Evolutionary conservation across 768 basidiomycete genomes (phyloP).

Genomic region (Lentinula sp.): DNA sequence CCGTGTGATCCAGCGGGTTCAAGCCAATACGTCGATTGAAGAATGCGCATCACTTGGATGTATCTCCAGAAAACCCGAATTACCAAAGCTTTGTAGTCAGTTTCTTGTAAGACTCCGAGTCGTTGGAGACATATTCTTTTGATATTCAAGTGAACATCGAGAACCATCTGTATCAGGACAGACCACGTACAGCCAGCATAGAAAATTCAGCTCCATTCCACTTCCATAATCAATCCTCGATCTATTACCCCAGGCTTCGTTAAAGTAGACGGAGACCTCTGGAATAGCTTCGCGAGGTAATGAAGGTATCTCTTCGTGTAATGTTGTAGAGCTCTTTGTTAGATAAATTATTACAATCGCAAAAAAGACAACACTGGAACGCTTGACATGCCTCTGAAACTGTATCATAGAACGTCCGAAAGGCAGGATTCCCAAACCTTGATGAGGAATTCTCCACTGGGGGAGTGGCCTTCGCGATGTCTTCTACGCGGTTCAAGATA

Average conservation of each 20-base stretch:
- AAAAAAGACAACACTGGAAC: not conserved
- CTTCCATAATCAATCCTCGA: conserved; percentile 98
- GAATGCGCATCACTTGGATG: conserved; percentile 70
- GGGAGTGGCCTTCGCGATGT: conserved; percentile 63
- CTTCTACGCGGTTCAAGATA: conserved; percentile 63
- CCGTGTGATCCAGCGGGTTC: conserved; percentile 99
- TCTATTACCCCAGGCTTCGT: conserved; percentile 87
- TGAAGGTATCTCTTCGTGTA: conserved; percentile 56
- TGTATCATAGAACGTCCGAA: conserved; percentile 85
- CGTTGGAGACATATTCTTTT: conserved; percentile 74
- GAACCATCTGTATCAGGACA: not conserved
- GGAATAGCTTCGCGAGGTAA: conserved; percentile 50
- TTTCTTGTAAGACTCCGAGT: conserved; percentile 53
- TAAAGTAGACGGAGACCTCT: conserved; percentile 78
- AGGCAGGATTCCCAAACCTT: conserved; percentile 96
- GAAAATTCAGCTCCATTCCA: conserved; percentile 97
- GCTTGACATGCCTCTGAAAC: conserved; percentile 50
- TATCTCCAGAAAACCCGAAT: conserved; percentile 89
- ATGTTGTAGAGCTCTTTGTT: conserved; percentile 39
- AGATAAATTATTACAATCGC: not conserved
- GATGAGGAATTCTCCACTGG: conserved; percentile 88
- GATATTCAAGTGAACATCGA: not conserved
- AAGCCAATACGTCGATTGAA: conserved; percentile 95
- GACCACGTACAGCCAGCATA: conserved; percentile 86
- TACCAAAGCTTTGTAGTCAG: conserved; percentile 73